Percentiles rank a stretch among this genome's conserved stretches.
These are phyloP conservation scores for Tulasnella sp. DNA, from an alignment of 768 basidiomycete genomes.

Conservation along the genomic window DNA sequence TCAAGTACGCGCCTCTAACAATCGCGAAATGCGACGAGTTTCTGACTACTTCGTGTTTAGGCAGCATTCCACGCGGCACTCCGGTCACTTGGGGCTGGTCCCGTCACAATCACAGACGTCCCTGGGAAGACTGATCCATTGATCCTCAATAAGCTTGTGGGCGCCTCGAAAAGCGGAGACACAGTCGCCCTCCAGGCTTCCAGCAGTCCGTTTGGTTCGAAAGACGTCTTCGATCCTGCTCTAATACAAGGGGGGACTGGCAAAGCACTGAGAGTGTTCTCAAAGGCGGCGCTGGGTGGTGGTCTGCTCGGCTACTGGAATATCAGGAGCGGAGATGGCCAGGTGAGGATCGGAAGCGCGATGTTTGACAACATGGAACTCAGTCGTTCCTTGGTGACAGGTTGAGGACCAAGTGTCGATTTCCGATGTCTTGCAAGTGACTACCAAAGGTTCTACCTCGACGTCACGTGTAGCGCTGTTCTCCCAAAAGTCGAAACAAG, in stretches of 20 bases:
- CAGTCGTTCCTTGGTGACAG: not conserved
- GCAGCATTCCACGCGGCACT: constrained; percentile 15
- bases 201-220: not conserved
- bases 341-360: not conserved
- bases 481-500: not conserved
- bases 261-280: constrained; percentile 13
- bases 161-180: not conserved
- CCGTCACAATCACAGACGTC: constrained; percentile 15
- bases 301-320: constrained; percentile 15
- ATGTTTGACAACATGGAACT: no score
- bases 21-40: no score
- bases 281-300: constrained; percentile 4
- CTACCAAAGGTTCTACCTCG: not conserved
- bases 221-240: constrained; percentile 9
- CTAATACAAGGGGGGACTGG: constrained; percentile 9
- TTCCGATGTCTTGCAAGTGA: not conserved
- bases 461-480: not conserved
- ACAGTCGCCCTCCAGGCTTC: constrained; percentile 13
- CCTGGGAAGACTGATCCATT: constrained; percentile 14
- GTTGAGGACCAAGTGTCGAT: constrained; percentile 1
- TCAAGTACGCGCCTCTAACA: no score
- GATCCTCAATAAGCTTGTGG: constrained; percentile 12
- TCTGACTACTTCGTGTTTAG: no score
- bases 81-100: constrained; percentile 13
- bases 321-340: constrained; percentile 11